Conservation (phyloP, 306 rosid species). For the Dalbergia cultrata region DNA sequence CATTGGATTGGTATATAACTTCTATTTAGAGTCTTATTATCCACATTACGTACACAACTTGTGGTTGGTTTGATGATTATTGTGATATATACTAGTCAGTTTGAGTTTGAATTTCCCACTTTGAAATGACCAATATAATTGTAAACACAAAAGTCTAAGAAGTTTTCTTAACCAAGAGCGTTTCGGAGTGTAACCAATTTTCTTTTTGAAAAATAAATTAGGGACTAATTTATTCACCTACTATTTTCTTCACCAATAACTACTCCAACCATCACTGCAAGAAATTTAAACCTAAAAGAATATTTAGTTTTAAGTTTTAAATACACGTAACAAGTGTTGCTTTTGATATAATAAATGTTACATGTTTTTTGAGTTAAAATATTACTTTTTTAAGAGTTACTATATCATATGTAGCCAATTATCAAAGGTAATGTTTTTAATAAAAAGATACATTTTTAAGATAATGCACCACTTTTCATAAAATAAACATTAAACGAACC, state of each 20-base stretch:
- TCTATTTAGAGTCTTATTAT: not conserved
- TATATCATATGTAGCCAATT: no score
- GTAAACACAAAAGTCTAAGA: not conserved
- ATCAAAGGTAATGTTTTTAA: no score
- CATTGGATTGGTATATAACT: constrained; percentile 21
- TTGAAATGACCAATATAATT: not conserved
- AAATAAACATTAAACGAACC: not conserved
- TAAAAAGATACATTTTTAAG: no score
- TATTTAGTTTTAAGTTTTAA: no score
- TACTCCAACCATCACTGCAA: constrained; percentile 37
- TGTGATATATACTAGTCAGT: not conserved
- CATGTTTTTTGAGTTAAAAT: no score
- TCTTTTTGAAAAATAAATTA: not conserved
- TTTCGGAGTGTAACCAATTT: not conserved
- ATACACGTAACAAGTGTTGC: no score
- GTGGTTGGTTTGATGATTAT: not conserved
- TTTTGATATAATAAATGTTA: no score
- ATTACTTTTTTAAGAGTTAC: no score
- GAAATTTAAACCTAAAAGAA: no score
- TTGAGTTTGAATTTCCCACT: not conserved
- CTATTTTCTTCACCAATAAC: constrained; percentile 2
- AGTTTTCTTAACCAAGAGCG: not conserved
- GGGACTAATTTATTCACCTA: not conserved
- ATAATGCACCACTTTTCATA: no score
- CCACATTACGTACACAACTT: not conserved